A percentile compares a stretch with the other conserved stretches of the same genome.
Conservation (phyloP, 2,329 filamentous ascomycete species). For the Aspergillus glaucus region DNA sequence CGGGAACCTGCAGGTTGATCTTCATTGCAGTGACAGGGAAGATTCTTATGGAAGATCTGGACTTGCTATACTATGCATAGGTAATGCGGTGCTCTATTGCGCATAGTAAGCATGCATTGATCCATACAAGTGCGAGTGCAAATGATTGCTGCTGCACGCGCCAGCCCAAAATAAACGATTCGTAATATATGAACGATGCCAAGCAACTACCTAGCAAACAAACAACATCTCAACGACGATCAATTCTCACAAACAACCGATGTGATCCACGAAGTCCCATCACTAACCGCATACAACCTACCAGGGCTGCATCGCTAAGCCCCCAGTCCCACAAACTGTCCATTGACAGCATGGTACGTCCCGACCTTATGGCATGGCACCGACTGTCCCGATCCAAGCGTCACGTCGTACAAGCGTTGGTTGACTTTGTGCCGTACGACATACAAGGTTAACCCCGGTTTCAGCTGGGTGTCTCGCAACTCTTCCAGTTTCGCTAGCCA, state of each 20-base stretch:
- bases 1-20: too few species aligned
- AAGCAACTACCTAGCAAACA: too few species aligned
- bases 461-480: conserved; percentile 6
- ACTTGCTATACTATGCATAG: too few species aligned
- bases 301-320: conserved; percentile 16
- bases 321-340: conserved; percentile 16
- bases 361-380: conserved; percentile 12
- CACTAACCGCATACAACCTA: conserved; percentile 5
- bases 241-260: background rate
- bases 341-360: conserved; percentile 16
- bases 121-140: too few species aligned
- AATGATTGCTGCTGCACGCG: too few species aligned
- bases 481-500: conserved; percentile 14
- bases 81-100: too few species aligned
- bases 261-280: conserved; percentile 4
- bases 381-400: conserved; percentile 4
- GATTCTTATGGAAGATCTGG: too few species aligned
- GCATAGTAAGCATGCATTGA: too few species aligned
- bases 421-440: conserved; percentile 13
- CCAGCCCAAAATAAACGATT: too few species aligned
- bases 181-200: too few species aligned
- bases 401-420: conserved; percentile 16
- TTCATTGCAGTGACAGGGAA: too few species aligned
- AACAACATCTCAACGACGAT: too few species aligned
- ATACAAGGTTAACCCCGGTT: conserved; percentile 7